Evolutionary conservation across 371 early-diverging fungal species (phyloP).

Genomic region (Nematocida major): DNA sequence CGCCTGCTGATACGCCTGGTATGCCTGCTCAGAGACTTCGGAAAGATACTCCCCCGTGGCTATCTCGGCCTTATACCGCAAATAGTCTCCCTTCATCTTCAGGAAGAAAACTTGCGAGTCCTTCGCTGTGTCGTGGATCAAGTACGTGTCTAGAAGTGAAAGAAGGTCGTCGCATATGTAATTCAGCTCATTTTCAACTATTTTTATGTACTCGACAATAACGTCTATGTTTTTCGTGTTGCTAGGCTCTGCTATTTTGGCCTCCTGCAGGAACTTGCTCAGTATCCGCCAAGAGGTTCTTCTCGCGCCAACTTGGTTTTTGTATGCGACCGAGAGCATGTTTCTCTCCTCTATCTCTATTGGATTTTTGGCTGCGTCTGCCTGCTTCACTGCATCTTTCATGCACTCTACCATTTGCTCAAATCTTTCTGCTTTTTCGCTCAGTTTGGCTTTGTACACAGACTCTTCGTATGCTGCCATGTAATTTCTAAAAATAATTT

Average conservation of each 20-base stretch:
- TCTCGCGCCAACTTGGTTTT: constrained; percentile 95
- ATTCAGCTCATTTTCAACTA: constrained; percentile 83
- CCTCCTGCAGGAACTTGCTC: constrained; percentile 69
- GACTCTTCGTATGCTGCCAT: constrained; percentile 49
- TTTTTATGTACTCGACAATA: constrained; percentile 78
- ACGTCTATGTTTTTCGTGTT: constrained; percentile 71
- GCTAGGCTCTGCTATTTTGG: constrained; percentile 68
- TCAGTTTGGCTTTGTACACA: constrained; percentile 78
- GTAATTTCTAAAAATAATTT: constrained; percentile 40
- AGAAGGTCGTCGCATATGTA: constrained; percentile 89
- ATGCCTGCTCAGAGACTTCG: constrained; percentile 74
- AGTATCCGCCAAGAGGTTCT: constrained; percentile 98
- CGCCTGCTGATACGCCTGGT: constrained; percentile 88
- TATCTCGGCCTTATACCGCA: constrained; percentile 97
- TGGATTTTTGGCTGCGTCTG: constrained; percentile 68
- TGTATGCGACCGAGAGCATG: constrained; percentile 93
- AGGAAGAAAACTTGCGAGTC: constrained; percentile 88
- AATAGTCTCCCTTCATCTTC: constrained; percentile 99
- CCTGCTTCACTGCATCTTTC: constrained; percentile 63
- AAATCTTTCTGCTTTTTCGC: constrained; percentile 95
- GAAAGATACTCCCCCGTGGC: constrained; percentile 75
- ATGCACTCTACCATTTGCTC: constrained; percentile 72
- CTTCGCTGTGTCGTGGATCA: constrained; percentile 67
- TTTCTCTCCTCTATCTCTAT: constrained; percentile 91
- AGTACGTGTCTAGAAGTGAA: constrained; percentile 75